phyloP scores from a whole-genome alignment of 192 early-diverging fungal species.

The Podila clonocystis region DNA sequence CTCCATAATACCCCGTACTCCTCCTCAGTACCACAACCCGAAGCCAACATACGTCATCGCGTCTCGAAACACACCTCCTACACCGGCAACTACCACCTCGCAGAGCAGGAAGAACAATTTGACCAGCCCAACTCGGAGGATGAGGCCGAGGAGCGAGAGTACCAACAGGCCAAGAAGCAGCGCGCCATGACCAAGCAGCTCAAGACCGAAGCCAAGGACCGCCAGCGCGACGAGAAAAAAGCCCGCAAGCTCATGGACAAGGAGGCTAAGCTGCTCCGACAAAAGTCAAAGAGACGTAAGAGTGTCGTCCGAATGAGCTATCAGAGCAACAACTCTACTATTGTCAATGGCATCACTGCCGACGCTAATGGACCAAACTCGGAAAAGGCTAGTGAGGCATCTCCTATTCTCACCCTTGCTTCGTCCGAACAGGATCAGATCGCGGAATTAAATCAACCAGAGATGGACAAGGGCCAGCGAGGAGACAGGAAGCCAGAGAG shows the following conservation, averaged over 20 bases:
- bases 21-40: neutral
- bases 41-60: neutral
- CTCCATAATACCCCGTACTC: neutral
- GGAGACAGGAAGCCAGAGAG: neutral
- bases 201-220: neutral
- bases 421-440: too few species aligned
- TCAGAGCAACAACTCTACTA: neutral
- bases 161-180: neutral
- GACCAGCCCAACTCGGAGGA: constrained; percentile 4
- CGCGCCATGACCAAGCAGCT: neutral
- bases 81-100: neutral
- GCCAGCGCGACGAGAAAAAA: neutral
- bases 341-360: too few species aligned
- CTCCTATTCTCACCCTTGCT: too few species aligned
- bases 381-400: too few species aligned
- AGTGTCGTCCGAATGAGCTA: neutral
- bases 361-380: too few species aligned
- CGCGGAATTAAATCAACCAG: too few species aligned
- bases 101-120: neutral
- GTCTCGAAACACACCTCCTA: neutral
- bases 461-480: neutral
- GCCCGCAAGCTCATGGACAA: neutral
- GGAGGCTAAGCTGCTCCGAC: neutral
- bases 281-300: neutral
- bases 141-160: constrained; percentile 5